These are phyloP conservation scores for Rostrohypoxylon terebratum DNA, from an alignment of 495 filamentous ascomycete genomes.

Conservation along the genomic window DNA sequence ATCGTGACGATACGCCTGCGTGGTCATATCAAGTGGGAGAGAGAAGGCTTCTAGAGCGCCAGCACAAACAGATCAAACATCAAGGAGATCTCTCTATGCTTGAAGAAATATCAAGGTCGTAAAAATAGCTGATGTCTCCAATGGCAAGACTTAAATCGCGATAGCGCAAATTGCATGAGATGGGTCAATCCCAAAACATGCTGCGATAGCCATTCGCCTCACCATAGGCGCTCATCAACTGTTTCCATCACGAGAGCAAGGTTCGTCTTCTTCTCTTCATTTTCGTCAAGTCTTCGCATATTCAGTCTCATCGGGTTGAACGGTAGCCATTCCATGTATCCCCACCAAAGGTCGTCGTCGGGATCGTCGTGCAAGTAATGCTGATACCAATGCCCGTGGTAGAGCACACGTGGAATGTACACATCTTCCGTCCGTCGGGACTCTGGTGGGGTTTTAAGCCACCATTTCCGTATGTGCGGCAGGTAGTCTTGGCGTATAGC, in stretches of 20 bases:
- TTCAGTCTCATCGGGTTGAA: background rate
- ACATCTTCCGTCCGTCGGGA: conserved; percentile 6
- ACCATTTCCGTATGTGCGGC: conserved; percentile 9
- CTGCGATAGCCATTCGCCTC: background rate
- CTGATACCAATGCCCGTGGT: no score
- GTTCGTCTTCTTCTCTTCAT: background rate
- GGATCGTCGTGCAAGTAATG: background rate
- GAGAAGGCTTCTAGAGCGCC: background rate
- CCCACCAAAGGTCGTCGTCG: background rate
- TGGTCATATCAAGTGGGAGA: background rate
- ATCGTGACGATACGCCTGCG: background rate
- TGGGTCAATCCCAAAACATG: background rate
- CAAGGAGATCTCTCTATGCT: background rate
- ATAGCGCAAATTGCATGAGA: background rate
- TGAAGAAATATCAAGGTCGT: background rate
- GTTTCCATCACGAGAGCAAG: background rate
- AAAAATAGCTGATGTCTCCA: background rate
- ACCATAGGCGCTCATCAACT: background rate
- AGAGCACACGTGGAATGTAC: conserved; percentile 5
- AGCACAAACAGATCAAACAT: background rate
- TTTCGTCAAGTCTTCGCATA: background rate
- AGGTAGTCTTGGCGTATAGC: conserved; percentile 6
- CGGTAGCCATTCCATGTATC: background rate
- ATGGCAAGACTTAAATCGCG: background rate
- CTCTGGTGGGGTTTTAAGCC: background rate